phyloP scores from a whole-genome alignment of 345 rosid species.

The Salix viminalis region DNA sequence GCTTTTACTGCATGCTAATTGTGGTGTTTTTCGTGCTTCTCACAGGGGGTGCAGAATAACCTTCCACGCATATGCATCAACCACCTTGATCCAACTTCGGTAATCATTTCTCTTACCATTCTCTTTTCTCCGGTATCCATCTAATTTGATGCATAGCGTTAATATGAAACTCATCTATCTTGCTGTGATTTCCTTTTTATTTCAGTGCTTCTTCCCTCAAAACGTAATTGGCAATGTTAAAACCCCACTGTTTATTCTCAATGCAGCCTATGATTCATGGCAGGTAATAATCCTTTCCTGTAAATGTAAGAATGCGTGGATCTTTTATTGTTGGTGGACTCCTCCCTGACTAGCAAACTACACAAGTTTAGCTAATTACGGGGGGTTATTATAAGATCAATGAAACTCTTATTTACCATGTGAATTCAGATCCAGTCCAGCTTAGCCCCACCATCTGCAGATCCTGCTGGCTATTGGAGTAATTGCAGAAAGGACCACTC shows the following conservation, averaged over 20 bases:
- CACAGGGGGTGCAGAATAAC: conserved; percentile 54
- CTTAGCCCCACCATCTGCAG: conserved; percentile 84
- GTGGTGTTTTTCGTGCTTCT: conserved; percentile 10
- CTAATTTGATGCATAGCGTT: background rate
- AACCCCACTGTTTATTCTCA: conserved; percentile 78
- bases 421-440: conserved; percentile 74
- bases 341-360: background rate
- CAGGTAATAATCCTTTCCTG: conserved; percentile 52
- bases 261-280: conserved; percentile 98
- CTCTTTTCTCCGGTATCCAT: background rate
- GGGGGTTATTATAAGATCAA: background rate
- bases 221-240: conserved; percentile 61
- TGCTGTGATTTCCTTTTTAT: conserved; percentile 1
- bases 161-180: background rate
- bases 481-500: conserved; percentile 70
- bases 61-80: conserved; percentile 70
- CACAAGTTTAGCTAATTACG: background rate
- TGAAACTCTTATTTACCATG: conserved; percentile 1
- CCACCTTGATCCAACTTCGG: conserved; percentile 83
- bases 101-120: conserved; percentile 21
- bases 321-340: background rate
- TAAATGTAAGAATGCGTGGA: background rate
- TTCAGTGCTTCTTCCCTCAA: conserved; percentile 98
- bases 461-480: conserved; percentile 85
- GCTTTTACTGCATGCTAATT: conserved; percentile 5